phyloP scores from a whole-genome alignment of 352 stramenopile genomes.

The Globisporangium echinulatum region DNA sequence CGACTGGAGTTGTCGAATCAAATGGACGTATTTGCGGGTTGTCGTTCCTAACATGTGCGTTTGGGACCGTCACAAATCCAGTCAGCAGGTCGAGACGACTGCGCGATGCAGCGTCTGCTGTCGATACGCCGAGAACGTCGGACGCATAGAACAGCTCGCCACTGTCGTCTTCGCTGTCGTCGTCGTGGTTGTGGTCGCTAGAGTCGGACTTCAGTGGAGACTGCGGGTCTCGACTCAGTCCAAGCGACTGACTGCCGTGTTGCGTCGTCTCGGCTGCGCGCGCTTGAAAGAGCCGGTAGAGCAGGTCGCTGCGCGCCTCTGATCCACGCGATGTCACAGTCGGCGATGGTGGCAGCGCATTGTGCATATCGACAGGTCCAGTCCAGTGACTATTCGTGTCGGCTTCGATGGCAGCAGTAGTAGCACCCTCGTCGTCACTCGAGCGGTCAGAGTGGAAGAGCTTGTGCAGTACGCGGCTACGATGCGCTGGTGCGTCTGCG shows the following conservation, averaged over 20 bases:
- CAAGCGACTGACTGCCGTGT: too few relatives aligned
- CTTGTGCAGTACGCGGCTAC: background rate
- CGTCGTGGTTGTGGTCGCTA: background rate
- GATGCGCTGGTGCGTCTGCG: background rate
- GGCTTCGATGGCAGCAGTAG: background rate
- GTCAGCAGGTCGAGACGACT: conserved; percentile 21
- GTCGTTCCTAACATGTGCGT: too few relatives aligned
- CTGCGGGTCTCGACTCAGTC: too few relatives aligned
- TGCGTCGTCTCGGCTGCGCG: too few relatives aligned
- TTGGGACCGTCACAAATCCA: background rate
- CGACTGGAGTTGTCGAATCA: too few relatives aligned
- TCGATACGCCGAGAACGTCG: conserved; percentile 22
- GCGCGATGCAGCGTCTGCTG: conserved; percentile 19
- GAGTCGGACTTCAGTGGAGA: background rate
- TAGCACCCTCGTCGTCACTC: background rate
- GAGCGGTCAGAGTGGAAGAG: background rate
- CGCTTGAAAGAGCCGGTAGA: conserved; percentile 19
- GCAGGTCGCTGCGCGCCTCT: conserved; percentile 18
- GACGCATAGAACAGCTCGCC: conserved; percentile 44
- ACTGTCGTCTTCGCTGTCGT: conserved; percentile 10
- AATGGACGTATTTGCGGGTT: too few relatives aligned
- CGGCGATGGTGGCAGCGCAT: background rate
- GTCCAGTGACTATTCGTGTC: too few relatives aligned
- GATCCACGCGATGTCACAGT: conserved; percentile 4
- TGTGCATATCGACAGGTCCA: background rate